Evolutionary conservation across 1,284 basidiomycete genomes (phyloP).

Genomic region (Baeospora myosura): DNA sequence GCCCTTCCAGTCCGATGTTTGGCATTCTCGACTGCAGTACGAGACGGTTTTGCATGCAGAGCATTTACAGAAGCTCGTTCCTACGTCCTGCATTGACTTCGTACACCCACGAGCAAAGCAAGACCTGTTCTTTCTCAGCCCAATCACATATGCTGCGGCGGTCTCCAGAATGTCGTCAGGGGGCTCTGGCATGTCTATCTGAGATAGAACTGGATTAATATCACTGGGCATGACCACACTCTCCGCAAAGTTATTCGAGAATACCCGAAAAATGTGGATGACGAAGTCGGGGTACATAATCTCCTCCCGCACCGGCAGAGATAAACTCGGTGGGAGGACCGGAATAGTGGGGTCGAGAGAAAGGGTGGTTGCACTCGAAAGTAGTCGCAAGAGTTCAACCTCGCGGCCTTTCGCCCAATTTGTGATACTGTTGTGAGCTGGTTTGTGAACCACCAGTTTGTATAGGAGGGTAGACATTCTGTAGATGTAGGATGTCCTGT

Average conservation of each 20-base stretch:
- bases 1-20: slow-evolving; percentile 2
- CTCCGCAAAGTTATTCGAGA: background rate
- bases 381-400: background rate
- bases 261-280: background rate
- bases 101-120: slow-evolving; percentile 8
- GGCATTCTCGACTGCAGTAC: slow-evolving; percentile 4
- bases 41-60: background rate
- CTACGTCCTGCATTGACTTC: background rate
- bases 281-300: background rate
- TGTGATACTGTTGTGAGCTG: background rate
- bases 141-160: background rate
- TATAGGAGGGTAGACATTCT: too few relatives aligned
- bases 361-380: background rate
- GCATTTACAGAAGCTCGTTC: background rate
- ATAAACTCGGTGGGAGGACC: background rate
- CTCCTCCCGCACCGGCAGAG: background rate
- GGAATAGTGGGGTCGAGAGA: background rate
- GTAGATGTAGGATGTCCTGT: too few relatives aligned
- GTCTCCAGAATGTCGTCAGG: background rate
- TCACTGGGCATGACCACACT: background rate
- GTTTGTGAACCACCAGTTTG: too few relatives aligned
- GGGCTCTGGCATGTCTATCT: too few relatives aligned
- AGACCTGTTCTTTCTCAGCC: background rate
- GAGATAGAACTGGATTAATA: too few relatives aligned
- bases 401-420: background rate